Conservation (phyloP, 78 protist genomes). For the Chrysochromulina parva region DNA sequence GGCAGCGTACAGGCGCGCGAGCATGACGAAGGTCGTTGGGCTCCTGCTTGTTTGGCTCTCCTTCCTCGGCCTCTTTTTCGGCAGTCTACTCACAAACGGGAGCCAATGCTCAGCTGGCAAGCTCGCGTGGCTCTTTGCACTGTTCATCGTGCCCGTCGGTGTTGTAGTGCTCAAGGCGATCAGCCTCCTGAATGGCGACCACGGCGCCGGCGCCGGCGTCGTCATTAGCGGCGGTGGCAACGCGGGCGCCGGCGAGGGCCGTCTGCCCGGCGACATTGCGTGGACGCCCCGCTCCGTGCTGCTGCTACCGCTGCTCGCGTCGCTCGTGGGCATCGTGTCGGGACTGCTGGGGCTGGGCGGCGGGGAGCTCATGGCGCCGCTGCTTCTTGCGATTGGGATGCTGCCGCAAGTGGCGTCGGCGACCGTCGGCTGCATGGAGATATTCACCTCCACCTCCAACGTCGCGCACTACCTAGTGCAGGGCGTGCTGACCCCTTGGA, state of each 20-base stretch:
- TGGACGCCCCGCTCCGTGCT: not conserved
- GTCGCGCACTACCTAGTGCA: not conserved
- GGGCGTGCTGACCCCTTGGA: not conserved
- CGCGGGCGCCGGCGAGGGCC: not conserved
- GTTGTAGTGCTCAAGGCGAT: too few relatives aligned
- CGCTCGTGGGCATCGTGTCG: not conserved
- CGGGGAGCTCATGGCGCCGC: slow-evolving; percentile 20
- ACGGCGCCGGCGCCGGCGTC: too few relatives aligned
- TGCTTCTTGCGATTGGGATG: not conserved
- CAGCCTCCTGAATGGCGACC: too few relatives aligned
- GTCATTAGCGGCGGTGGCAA: too few relatives aligned
- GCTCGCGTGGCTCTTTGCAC: too few relatives aligned
- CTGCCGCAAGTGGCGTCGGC: slow-evolving; percentile 5
- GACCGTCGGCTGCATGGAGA: not conserved
- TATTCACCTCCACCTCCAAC: not conserved
- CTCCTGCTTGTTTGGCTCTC: too few relatives aligned
- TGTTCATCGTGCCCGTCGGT: too few relatives aligned
- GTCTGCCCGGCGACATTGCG: not conserved
- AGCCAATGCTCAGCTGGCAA: too few relatives aligned
- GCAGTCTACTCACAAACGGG: too few relatives aligned
- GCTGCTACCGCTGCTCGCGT: not conserved
- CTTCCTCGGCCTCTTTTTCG: too few relatives aligned
- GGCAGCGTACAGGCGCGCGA: too few relatives aligned
- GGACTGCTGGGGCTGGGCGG: slow-evolving; percentile 22
- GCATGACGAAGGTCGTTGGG: too few relatives aligned